Conservation (phyloP, 2,329 filamentous ascomycete genomes). For the Polytolypa hystricis region DNA sequence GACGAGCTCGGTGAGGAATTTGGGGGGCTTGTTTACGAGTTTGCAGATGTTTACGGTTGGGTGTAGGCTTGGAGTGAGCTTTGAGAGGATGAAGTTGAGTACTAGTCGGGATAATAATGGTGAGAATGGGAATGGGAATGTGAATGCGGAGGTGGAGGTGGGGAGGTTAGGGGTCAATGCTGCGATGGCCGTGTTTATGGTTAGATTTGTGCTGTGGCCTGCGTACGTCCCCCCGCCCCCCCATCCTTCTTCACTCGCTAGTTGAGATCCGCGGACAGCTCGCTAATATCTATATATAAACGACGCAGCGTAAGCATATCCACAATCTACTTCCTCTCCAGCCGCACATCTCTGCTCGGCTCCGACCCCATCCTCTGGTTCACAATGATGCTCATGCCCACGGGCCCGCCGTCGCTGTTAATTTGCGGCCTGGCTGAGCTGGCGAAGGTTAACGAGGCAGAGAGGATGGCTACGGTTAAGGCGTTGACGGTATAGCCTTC, state of each 20-base stretch:
- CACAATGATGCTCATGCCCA: slow-evolving; percentile 49
- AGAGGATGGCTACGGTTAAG: neutral
- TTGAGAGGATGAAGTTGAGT: slow-evolving; percentile 35
- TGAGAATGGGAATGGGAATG: too few species aligned
- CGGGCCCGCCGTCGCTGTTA: slow-evolving; percentile 45
- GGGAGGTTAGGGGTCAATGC: slow-evolving; percentile 31
- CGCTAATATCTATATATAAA: neutral
- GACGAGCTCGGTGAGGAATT: slow-evolving; percentile 49
- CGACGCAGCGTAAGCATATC: neutral
- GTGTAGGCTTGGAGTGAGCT: slow-evolving; percentile 49
- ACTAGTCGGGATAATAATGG: neutral
- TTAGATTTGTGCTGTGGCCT: slow-evolving; percentile 54
- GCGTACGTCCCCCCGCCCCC: too few species aligned
- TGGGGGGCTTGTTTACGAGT: slow-evolving; percentile 53
- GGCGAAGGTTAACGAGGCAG: slow-evolving; percentile 27
- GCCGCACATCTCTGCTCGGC: slow-evolving; percentile 40
- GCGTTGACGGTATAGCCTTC: neutral
- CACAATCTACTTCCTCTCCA: slow-evolving; percentile 32
- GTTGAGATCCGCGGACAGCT: too few species aligned
- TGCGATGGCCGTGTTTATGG: slow-evolving; percentile 40
- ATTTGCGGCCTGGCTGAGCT: slow-evolving; percentile 43
- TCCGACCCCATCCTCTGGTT: slow-evolving; percentile 58
- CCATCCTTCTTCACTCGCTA: too few species aligned
- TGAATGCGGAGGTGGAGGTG: too few species aligned
- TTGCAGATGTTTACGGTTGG: slow-evolving; percentile 57